Percentiles rank a stretch among this genome's conserved stretches.
phyloP scores from a whole-genome alignment of 1,139 yeast genomes.

The Pichia sp. region DNA sequence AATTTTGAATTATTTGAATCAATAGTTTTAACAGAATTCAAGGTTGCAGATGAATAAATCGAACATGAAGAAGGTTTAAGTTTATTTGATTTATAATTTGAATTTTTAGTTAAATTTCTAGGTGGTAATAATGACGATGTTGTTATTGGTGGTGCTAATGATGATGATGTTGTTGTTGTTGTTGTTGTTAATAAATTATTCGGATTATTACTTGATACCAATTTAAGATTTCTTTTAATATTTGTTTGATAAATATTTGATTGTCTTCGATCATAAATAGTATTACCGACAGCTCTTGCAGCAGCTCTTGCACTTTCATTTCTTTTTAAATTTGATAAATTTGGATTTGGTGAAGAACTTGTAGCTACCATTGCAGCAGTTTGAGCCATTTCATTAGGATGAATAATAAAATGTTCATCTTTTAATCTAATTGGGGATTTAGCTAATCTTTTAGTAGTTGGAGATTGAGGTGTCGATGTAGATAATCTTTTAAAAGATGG shows the following conservation, averaged over 20 bases:
- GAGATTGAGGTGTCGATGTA: slow-evolving; percentile 2
- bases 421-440: neutral
- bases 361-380: slow-evolving; percentile 13
- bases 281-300: slow-evolving; percentile 11
- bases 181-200: too few species aligned
- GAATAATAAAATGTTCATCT: too few species aligned
- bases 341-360: neutral
- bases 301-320: slow-evolving; percentile 13
- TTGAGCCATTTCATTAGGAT: slow-evolving; percentile 7
- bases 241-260: neutral
- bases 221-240: neutral
- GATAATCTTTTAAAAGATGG: slow-evolving; percentile 8
- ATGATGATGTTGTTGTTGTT: slow-evolving; percentile 1
- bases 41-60: slow-evolving; percentile 6
- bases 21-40: slow-evolving; percentile 1
- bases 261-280: neutral
- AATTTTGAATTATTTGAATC: slow-evolving; percentile 2
- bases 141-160: neutral
- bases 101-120: too few species aligned
- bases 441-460: slow-evolving; percentile 4
- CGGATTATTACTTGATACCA: too few species aligned
- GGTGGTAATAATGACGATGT: too few species aligned
- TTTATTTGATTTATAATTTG: neutral
- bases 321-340: neutral
- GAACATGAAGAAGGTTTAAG: slow-evolving; percentile 8